A percentile compares a stretch with the other conserved stretches of the same genome.
These are phyloP conservation scores for Serendipita sp. DNA, from an alignment of 768 basidiomycete species.

Conservation along the genomic window DNA sequence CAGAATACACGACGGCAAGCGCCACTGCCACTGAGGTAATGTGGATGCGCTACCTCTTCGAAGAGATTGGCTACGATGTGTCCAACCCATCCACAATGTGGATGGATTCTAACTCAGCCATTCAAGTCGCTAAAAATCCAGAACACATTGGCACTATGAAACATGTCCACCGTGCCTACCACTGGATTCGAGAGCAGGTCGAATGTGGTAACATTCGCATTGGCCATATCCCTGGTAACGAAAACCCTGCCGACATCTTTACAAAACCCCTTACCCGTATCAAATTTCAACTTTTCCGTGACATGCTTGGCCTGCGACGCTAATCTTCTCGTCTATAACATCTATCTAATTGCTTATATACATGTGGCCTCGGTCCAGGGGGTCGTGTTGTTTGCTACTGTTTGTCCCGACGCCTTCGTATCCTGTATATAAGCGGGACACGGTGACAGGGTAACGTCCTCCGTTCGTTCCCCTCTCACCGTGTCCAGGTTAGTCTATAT, in stretches of 20 bases:
- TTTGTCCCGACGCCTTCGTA: no score
- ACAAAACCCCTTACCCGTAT: background rate
- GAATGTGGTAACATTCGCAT: background rate
- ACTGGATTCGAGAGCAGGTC: conserved; percentile 16
- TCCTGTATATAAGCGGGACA: no score
- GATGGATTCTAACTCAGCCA: conserved; percentile 24
- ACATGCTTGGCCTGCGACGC: background rate
- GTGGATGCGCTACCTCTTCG: conserved; percentile 14
- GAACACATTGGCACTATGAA: conserved; percentile 20
- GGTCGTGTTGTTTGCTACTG: background rate
- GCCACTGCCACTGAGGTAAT: conserved; percentile 13
- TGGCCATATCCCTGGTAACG: background rate
- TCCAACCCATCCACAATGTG: conserved; percentile 15
- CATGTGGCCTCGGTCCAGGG: background rate
- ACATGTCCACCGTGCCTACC: conserved; percentile 19
- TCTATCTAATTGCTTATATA: background rate
- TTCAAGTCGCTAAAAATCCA: conserved; percentile 18
- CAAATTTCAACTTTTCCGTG: background rate
- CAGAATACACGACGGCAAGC: conserved; percentile 16
- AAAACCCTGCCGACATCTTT: background rate
- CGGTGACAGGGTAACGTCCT: no score
- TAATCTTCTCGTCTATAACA: background rate
- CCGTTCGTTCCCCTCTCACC: no score
- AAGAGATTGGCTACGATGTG: conserved; percentile 10
- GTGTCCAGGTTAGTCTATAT: no score